These are phyloP conservation scores for Hibiscus mutabilis DNA, from an alignment of 345 rosid species.

Conservation along the genomic window DNA sequence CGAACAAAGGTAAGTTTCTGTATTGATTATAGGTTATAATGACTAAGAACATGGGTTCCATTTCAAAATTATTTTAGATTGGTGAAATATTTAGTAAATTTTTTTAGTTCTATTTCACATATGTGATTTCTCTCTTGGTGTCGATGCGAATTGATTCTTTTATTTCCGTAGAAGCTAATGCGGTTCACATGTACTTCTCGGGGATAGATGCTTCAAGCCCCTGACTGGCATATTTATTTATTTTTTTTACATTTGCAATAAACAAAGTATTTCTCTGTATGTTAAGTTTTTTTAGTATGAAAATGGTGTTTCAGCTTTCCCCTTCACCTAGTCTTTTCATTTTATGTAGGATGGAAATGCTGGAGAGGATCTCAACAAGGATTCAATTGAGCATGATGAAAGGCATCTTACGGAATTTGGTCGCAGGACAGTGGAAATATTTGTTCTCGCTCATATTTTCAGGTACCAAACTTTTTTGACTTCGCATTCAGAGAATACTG, in stretches of 20 bases:
- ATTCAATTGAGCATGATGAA: slow-evolving; percentile 78
- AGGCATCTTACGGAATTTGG: slow-evolving; percentile 87
- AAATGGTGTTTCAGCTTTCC: background rate
- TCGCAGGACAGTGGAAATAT: slow-evolving; percentile 83
- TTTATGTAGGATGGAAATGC: slow-evolving; percentile 58
- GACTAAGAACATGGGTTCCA: background rate
- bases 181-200: background rate
- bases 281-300: background rate
- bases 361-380: slow-evolving; percentile 71
- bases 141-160: background rate
- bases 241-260: background rate
- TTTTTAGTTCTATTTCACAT: background rate
- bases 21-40: background rate
- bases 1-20: slow-evolving; percentile 60
- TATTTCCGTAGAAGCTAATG: background rate
- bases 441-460: slow-evolving; percentile 86
- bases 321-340: slow-evolving; percentile 2
- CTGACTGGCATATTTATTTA: background rate
- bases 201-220: background rate
- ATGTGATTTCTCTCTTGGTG: background rate
- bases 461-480: slow-evolving; percentile 37
- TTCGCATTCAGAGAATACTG: background rate
- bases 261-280: background rate
- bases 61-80: background rate
- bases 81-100: background rate